Base-by-base conservation (phyloP, 192 early-diverging fungal species). In the Backusella tarrabulga region DNA sequence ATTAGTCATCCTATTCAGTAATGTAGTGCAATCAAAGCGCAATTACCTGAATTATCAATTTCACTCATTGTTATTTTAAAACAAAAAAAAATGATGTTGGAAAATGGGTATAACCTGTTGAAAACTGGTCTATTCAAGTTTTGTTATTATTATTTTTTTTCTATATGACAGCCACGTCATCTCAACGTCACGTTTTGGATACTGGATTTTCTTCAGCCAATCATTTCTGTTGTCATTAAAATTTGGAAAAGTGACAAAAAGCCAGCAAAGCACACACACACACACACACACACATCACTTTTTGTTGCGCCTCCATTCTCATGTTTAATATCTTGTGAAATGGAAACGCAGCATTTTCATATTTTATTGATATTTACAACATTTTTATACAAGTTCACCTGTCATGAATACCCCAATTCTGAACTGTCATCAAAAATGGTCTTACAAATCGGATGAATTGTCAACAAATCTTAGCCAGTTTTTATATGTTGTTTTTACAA, bases 11-110 rank as follows among this genome's bases (percentile, higher is more conserved):
- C 12, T 67, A 32, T 32, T 67, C 17, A 36, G 19, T n/a, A 29
- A 35, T 6, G 7, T 17, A 68, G 21, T 19, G 36, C 14, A 40
- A 41, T 14, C 6, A 26, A 70, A 23, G 11, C 21, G 15, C 21
- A 34, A 17, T 70, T 72, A 72, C 71, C 71, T 72, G 71, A 32
- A 50, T 71, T 71, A 40, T 72, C 71, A 29, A 72, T 50, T 44
- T 72, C 71, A 46, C 71, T 50, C 71, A 72, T 72, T 41, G 36
- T 68, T 15, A 6, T 15, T 29, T 68, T 68, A 36, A 35, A 68
- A 68, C 6, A 36, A 68, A 68, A 68, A 17, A 36, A 68, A 35
- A 68, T 32, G 34, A 36, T 68, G 67, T 34, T 36, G 8, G 56
- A 26, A 63, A 29, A 63, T 63, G 56, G 21, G 26, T 63, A 63